A percentile compares a stretch with the other conserved stretches of the same genome.
Evolutionary conservation across 2,329 filamentous ascomycete species (phyloP).

Genomic region (Aphanocladium album): DNA sequence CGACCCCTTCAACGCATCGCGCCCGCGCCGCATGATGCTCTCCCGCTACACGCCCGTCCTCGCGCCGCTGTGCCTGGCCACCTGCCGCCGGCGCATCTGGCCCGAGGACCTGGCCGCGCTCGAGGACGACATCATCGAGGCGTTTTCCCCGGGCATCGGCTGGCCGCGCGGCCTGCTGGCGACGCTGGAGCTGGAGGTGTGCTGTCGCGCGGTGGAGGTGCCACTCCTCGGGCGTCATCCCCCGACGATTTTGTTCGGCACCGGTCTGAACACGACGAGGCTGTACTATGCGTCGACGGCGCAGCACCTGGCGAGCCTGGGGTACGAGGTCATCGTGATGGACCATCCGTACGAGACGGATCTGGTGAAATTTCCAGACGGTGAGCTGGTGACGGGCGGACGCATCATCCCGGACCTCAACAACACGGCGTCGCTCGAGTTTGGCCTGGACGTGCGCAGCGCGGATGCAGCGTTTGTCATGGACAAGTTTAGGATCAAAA

Average conservation of each 20-base stretch:
- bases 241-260: slow-evolving; percentile 17
- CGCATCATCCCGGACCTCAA: slow-evolving; percentile 16
- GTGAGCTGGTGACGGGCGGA: slow-evolving; percentile 23
- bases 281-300: slow-evolving; percentile 36
- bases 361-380: slow-evolving; percentile 36
- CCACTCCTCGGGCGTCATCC: slow-evolving; percentile 1
- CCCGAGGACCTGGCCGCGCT: slow-evolving; percentile 15
- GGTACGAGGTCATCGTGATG: slow-evolving; percentile 37
- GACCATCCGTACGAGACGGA: slow-evolving; percentile 40
- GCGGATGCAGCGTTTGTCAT: slow-evolving; percentile 27
- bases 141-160: slow-evolving; percentile 12
- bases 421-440: slow-evolving; percentile 9
- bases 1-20: slow-evolving; percentile 21
- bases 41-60: slow-evolving; percentile 20
- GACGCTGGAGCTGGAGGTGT: slow-evolving; percentile 19
- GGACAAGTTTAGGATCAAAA: slow-evolving; percentile 18
- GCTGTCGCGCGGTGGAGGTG: slow-evolving; percentile 15
- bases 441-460: slow-evolving; percentile 20
- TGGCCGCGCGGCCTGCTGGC: slow-evolving; percentile 19
- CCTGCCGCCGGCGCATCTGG: slow-evolving; percentile 21
- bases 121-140: slow-evolving; percentile 19
- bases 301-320: slow-evolving; percentile 33
- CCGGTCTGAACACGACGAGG: slow-evolving; percentile 22
- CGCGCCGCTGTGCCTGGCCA: slow-evolving; percentile 14
- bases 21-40: slow-evolving; percentile 21